Percentiles rank a stretch among this genome's conserved stretches.
These are phyloP conservation scores for Fraxinus americana DNA, from an alignment of 257 asterid genomes.

Conservation along the genomic window DNA sequence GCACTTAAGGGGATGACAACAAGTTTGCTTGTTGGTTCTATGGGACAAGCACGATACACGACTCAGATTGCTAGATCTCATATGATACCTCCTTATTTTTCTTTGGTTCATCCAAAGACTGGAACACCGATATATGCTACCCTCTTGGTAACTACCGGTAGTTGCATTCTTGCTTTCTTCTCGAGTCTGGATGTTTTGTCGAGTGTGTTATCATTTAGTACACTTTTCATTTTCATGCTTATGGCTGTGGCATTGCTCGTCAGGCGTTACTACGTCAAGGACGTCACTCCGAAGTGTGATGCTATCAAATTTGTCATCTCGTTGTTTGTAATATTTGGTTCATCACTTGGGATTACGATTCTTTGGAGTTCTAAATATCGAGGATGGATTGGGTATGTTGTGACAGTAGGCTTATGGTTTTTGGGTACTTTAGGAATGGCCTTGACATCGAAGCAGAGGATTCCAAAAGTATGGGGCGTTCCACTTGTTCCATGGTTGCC, in stretches of 20 bases:
- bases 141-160: constrained; percentile 61
- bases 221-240: constrained; percentile 93
- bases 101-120: constrained; percentile 80
- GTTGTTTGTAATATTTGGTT: constrained; percentile 50
- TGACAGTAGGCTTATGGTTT: constrained; percentile 55
- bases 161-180: constrained; percentile 79
- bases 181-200: constrained; percentile 87
- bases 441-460: constrained; percentile 60
- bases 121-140: constrained; percentile 90
- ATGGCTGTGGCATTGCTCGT: constrained; percentile 92
- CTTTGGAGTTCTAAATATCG: constrained; percentile 51
- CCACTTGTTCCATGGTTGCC: constrained; percentile 97
- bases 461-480: constrained; percentile 90
- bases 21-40: constrained; percentile 86
- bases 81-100: constrained; percentile 92
- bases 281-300: constrained; percentile 54
- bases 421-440: constrained; percentile 75
- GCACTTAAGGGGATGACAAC: constrained; percentile 98
- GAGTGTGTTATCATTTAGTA: constrained; percentile 79
- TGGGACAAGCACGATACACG: constrained; percentile 98
- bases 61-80: constrained; percentile 93
- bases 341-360: constrained; percentile 57
- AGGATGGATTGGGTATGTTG: constrained; percentile 52
- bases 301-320: constrained; percentile 46
- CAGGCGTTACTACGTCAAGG: constrained; percentile 76